These are phyloP conservation scores for Microsporum audouinii DNA, from an alignment of 2,329 filamentous ascomycete species.

Conservation along the genomic window DNA sequence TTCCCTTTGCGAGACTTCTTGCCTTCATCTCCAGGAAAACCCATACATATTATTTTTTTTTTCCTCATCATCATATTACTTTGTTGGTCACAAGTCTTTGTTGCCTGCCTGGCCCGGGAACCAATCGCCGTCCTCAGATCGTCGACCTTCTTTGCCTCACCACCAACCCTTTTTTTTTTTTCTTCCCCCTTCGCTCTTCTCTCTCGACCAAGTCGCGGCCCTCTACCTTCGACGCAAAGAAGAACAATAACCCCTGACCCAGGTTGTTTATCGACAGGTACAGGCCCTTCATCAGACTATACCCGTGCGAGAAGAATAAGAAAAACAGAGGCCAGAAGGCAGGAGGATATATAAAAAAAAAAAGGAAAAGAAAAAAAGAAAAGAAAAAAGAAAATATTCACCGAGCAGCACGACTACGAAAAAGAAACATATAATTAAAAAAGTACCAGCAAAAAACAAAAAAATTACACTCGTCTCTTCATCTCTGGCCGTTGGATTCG, in stretches of 20 bases:
- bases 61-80: background rate
- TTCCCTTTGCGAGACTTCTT: slow-evolving; percentile 2
- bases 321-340: background rate
- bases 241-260: too few relatives aligned
- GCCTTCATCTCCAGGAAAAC: background rate
- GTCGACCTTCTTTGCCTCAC: background rate
- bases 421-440: background rate
- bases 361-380: background rate
- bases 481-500: background rate
- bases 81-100: background rate
- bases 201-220: background rate
- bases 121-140: slow-evolving; percentile 5
- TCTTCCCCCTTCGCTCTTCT: background rate
- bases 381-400: slow-evolving; percentile 4
- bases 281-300: background rate
- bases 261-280: too few relatives aligned
- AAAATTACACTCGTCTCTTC: background rate
- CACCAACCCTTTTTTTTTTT: background rate
- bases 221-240: too few relatives aligned
- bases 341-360: background rate
- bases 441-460: slow-evolving; percentile 1
- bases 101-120: background rate
- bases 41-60: background rate
- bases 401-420: background rate
- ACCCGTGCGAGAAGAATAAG: background rate